Base-by-base conservation (phyloP, 306 rosid species). In the Herpetospermum pedunculosum region DNA sequence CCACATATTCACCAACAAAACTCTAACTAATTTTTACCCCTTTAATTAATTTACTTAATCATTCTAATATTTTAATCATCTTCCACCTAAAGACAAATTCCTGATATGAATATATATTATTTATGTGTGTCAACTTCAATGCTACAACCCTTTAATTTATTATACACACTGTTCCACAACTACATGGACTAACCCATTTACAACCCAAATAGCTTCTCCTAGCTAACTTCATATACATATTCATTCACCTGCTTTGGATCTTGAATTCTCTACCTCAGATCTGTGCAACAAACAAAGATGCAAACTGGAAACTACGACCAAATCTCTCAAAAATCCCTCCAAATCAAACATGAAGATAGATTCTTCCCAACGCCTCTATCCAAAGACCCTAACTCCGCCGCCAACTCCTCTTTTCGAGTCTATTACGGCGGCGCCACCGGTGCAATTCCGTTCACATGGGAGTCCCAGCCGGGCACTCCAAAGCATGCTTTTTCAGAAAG, bases 381-480 rank as follows among this genome's bases (percentile, higher is more conserved):
- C 52, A 83, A 82, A 55, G 88, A 86, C 15, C 2, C 41, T 3
- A 74, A 77, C 1, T 81, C 90, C 52, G 28, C 2, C 74, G 71
- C 74, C 2, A 87, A 80, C 78, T 68, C 87, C 9, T 84, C 91
- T 71, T 76, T 72, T 76, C 40, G 87, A 52, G 85, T 87, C 38
- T 87, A 87, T 83, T 84, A 87, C 49, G 91, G 91, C 11, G 84
- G 82, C 43, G 80, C 85, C 2, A 54, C 83, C 2, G 86, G 83
- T 25, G 77, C 87, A 0, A 50, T 87, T 34, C 91, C 91, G 1
- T 87, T 87, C 85, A 58, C 35, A 68, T 87, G 91, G 91, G 91
- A 87, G 74, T 84, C 91, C 4, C 85, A 74, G 37, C 91, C 91
- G 2, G 91, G 91, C 2, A 87, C 91, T 4, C 91, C 91, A 1